phyloP scores from a whole-genome alignment of 1,284 basidiomycete species.

The Pseudomicrostroma phylloplanum region DNA sequence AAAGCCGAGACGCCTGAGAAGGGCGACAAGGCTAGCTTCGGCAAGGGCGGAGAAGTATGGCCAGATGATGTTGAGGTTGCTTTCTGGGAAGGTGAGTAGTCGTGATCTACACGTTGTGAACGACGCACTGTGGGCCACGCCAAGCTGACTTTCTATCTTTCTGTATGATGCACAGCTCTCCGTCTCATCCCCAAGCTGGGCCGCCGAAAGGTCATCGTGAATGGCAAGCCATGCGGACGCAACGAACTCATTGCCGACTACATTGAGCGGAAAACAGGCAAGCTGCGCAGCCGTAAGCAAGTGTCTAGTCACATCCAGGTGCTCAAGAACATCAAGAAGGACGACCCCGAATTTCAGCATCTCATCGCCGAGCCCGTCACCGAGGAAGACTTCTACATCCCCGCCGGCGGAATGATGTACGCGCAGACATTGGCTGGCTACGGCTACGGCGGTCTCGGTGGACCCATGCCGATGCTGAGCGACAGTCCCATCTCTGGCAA shows the following conservation, averaged over 20 bases:
- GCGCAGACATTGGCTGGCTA: conserved; percentile 46
- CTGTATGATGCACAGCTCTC: conserved; percentile 38
- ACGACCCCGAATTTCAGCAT: conserved; percentile 50
- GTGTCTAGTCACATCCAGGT: conserved; percentile 52
- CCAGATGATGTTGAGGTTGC: conserved; percentile 53
- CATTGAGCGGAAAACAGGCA: conserved; percentile 53
- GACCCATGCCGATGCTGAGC: conserved; percentile 28
- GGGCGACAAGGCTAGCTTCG: conserved; percentile 13
- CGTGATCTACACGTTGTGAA: not conserved
- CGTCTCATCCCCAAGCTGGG: conserved; percentile 53
- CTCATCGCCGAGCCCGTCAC: conserved; percentile 46
- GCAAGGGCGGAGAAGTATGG: conserved; percentile 52
- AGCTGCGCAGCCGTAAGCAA: conserved; percentile 48
- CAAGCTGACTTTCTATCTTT: not conserved
- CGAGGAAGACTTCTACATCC: conserved; percentile 50
- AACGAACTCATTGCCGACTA: conserved; percentile 57
- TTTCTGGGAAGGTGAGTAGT: conserved; percentile 51
- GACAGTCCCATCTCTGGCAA: conserved; percentile 17
- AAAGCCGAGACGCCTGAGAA: not conserved
- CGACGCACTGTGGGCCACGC: too few relatives aligned
- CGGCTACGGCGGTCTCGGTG: conserved; percentile 42
- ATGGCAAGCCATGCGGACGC: conserved; percentile 55
- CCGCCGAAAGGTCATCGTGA: conserved; percentile 54
- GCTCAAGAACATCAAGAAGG: conserved; percentile 49
- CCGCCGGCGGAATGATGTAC: conserved; percentile 50